Conservation (phyloP, 352 stramenopile species). For the Phytopythium delawarense region DNA sequence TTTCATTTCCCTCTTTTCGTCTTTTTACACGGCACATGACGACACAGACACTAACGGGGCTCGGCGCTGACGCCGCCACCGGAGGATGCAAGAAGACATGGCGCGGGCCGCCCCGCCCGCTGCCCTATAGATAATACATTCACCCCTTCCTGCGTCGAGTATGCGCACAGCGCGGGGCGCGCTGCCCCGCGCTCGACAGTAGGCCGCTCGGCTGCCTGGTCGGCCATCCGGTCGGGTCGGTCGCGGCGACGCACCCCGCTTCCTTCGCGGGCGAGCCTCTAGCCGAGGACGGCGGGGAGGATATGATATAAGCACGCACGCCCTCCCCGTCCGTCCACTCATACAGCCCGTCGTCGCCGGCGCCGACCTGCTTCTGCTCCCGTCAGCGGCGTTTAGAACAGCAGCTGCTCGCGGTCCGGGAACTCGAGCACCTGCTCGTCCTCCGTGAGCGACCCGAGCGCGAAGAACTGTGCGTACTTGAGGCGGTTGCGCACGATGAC, state of each 20-base stretch:
- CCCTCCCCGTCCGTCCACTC: not conserved
- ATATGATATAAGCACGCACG: not conserved
- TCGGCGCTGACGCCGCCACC: not conserved
- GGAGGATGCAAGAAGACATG: not conserved
- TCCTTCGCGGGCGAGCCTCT: not conserved
- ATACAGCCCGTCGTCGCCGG: constrained; percentile 1
- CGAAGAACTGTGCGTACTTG: constrained; percentile 66
- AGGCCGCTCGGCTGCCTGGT: not conserved
- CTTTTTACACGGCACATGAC: not conserved
- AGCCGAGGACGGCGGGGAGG: not conserved
- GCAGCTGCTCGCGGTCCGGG: constrained; percentile 24
- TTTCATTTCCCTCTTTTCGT: too few species aligned
- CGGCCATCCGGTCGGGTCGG: too few species aligned
- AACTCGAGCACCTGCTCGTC: constrained; percentile 46
- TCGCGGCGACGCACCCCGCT: not conserved
- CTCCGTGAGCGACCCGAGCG: constrained; percentile 54
- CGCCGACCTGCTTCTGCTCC: not conserved
- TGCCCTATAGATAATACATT: constrained; percentile 8
- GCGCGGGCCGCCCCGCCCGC: not conserved
- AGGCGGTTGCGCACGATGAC: constrained; percentile 76
- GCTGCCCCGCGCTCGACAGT: not conserved
- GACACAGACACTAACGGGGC: not conserved
- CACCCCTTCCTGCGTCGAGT: not conserved
- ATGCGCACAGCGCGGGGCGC: not conserved
- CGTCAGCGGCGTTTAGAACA: constrained; percentile 4